A percentile compares a stretch with the other conserved stretches of the same genome.
Evolutionary conservation across 371 early-diverging fungal genomes (phyloP).

Genomic region (Coemansia sp.): DNA sequence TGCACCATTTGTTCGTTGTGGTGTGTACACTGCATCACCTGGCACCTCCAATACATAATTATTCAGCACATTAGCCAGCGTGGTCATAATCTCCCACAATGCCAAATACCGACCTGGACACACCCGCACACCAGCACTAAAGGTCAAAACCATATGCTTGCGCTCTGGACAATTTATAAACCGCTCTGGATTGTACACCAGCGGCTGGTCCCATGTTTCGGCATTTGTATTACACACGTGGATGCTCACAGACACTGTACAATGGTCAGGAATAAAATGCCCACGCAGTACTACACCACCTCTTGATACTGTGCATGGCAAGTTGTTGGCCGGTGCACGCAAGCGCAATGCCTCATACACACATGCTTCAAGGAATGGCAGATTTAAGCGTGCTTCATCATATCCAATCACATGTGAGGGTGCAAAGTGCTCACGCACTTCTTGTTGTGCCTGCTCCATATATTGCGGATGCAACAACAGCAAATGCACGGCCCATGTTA

Average conservation of each 20-base stretch:
- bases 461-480: constrained; percentile 37
- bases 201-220: constrained; percentile 26
- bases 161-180: constrained; percentile 16
- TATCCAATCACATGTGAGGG: constrained; percentile 12
- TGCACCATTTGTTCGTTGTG: not conserved
- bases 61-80: constrained; percentile 47
- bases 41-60: constrained; percentile 43
- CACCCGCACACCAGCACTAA: constrained; percentile 47
- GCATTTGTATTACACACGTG: constrained; percentile 17
- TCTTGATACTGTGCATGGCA: constrained; percentile 41
- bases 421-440: constrained; percentile 36
- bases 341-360: constrained; percentile 44
- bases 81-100: constrained; percentile 34
- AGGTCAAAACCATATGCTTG: constrained; percentile 35
- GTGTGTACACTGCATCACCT: constrained; percentile 31
- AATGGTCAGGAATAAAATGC: constrained; percentile 34
- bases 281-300: constrained; percentile 42
- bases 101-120: constrained; percentile 49
- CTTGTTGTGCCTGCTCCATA: constrained; percentile 5
- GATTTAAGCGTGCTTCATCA: constrained; percentile 13
- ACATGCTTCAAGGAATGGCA: constrained; percentile 44
- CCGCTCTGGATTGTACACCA: constrained; percentile 34
- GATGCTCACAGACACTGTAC: constrained; percentile 27
- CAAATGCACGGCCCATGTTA: constrained; percentile 44
- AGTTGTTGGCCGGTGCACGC: constrained; percentile 26